A percentile compares a stretch with the other conserved stretches of the same genome.
Evolutionary conservation across 345 rosid species (phyloP).

Genomic region (Eucalyptus marginata): DNA sequence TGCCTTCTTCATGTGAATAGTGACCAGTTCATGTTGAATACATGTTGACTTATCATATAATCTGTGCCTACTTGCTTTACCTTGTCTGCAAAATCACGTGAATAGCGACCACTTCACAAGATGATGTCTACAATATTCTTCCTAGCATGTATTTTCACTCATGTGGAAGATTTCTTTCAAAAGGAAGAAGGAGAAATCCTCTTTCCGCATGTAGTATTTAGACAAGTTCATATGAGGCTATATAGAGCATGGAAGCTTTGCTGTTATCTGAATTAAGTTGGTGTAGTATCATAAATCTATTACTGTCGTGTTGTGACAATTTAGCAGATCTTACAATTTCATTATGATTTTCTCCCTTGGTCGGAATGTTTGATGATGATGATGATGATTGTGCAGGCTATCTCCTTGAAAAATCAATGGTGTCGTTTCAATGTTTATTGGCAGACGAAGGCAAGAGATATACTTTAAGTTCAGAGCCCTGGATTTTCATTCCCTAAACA

Average conservation of each 20-base stretch:
- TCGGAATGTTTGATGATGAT: background rate
- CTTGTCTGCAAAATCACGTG: background rate
- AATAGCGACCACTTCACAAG: background rate
- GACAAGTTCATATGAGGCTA: background rate
- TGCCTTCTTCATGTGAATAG: background rate
- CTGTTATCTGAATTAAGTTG: background rate
- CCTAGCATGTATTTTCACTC: background rate
- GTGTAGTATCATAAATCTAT: background rate
- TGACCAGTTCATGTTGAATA: background rate
- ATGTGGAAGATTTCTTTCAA: background rate
- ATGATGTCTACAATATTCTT: background rate
- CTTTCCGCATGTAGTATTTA: background rate
- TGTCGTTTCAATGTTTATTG: background rate
- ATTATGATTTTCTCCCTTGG: background rate
- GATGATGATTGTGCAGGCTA: background rate
- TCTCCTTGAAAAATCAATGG: background rate
- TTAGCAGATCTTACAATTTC: background rate
- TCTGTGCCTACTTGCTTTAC: background rate
- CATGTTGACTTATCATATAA: background rate
- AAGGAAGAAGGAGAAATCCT: background rate
- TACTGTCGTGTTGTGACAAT: background rate
- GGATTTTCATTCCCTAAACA: background rate
- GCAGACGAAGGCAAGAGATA: background rate
- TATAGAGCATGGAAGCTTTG: background rate
- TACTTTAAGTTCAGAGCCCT: background rate